Percentiles rank a stretch among this genome's conserved stretches.
These are phyloP conservation scores for Elongisporangium undulatum DNA, from an alignment of 352 stramenopile species.

Conservation along the genomic window DNA sequence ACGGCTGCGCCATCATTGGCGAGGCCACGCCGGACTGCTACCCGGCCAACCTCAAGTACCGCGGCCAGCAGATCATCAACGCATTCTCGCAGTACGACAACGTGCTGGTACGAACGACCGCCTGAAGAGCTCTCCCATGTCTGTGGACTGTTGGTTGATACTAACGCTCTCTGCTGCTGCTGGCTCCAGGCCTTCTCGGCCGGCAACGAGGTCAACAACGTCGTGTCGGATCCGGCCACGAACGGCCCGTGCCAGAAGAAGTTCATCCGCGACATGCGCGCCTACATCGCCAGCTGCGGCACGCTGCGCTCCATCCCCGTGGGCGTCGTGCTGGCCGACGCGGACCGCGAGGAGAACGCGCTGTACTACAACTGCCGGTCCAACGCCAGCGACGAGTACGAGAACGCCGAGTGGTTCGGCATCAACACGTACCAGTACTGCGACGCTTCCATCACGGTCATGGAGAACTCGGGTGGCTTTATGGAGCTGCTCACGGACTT, in stretches of 20 bases:
- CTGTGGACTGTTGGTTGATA: not conserved
- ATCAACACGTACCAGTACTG: constrained; percentile 79
- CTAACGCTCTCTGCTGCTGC: not conserved
- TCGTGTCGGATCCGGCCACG: constrained; percentile 21
- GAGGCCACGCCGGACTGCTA: constrained; percentile 55
- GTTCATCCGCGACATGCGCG: constrained; percentile 81
- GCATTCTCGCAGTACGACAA: constrained; percentile 88
- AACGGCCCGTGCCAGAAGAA: constrained; percentile 89
- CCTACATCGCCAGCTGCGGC: constrained; percentile 48
- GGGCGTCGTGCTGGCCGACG: constrained; percentile 64
- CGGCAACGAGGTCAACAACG: constrained; percentile 82
- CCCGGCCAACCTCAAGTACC: constrained; percentile 48
- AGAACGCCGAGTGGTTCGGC: constrained; percentile 75
- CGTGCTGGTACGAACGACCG: constrained; percentile 29
- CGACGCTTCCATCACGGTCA: constrained; percentile 29
- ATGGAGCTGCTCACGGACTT: constrained; percentile 50
- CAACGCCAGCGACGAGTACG: constrained; percentile 39
- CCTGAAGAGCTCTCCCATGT: not conserved
- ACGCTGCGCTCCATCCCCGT: constrained; percentile 74
- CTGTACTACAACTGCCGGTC: constrained; percentile 77
- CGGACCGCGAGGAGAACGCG: constrained; percentile 41
- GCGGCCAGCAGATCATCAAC: constrained; percentile 72
- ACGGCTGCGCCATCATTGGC: constrained; percentile 49
- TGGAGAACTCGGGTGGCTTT: constrained; percentile 39
- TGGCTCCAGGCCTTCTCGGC: constrained; percentile 40